Base-by-base conservation (phyloP, 106 monocot species). In the Dioscorea alata region DNA sequence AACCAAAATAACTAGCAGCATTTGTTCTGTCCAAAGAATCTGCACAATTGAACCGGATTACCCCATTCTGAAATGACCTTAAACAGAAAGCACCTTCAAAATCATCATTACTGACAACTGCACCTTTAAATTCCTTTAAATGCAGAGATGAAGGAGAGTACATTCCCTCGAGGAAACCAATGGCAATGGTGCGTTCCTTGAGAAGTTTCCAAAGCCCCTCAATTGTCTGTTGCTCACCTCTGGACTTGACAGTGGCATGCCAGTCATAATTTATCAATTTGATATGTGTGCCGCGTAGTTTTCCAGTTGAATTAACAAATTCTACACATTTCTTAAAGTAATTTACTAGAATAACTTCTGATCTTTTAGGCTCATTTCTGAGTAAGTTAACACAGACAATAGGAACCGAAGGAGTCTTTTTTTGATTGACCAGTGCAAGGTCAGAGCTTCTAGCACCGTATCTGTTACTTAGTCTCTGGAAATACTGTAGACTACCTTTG, bases 11-110 rank as follows among this genome's bases (percentile, higher is more conserved):
- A 59, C 99, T 99, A 35, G 99, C 99, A 64, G 99, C 99, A 76
- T 99, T 99, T 28, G 99, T 99, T 84, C 99, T 83, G 52, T 99
- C 99, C 68, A 99, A 75, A 18, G 99, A 99, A 73, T 99, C 99
- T 33, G 99, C 99, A 78, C 99, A 99, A 67, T 99, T 99, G 76
- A 83, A 99, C 16, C 99, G 86, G 70, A 99, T 83, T 14, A 99
- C 87, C 23, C 99, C 99, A 83, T 90, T 93, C 74, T 99, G 99
- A 70, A 93, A 72, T 58, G 87, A 75, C 42, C 66, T 88, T 24
- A 99, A 61, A 68, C 87, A 87, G 61, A 93, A 99, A 33, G 76
- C 86, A 75, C 93, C 99, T 49, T 78, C 79, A 73, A 76, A 59
- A 15, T 86, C 82, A 73, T 76, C 80, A 78, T 68, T 90, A 64